These are phyloP conservation scores for Boechera divaricarpa DNA, from an alignment of 345 rosid species.

Conservation along the genomic window DNA sequence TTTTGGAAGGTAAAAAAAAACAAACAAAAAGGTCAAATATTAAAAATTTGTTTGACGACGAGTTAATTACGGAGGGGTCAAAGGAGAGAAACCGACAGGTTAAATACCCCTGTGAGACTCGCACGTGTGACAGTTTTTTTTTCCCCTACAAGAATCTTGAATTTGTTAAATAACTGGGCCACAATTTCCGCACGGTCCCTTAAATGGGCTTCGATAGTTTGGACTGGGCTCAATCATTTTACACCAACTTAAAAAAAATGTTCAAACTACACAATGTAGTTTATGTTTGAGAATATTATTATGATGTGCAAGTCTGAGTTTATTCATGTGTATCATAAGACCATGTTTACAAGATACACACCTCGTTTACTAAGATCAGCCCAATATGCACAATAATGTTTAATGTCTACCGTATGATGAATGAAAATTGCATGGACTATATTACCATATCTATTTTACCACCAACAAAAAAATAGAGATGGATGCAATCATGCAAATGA, in stretches of 20 bases:
- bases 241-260: neutral
- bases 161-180: constrained; percentile 12
- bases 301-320: too few relatives aligned
- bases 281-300: too few relatives aligned
- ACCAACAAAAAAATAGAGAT: neutral
- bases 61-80: constrained; percentile 43
- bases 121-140: constrained; percentile 28
- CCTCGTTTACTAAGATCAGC: neutral
- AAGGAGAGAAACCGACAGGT: constrained; percentile 32
- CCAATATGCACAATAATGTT: neutral
- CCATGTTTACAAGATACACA: too few relatives aligned
- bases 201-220: neutral
- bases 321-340: too few relatives aligned
- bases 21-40: neutral
- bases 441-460: neutral
- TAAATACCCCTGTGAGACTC: constrained; percentile 6
- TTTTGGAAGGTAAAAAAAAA: constrained; percentile 12
- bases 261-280: too few relatives aligned
- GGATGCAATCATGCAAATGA: neutral
- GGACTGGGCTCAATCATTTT: neutral
- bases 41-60: constrained; percentile 27
- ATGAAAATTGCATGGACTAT: neutral
- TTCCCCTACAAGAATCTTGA: too few relatives aligned
- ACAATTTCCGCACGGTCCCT: neutral
- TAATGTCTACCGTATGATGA: neutral